Conservation (phyloP, 306 rosid species). For the Cicer judaicum region DNA sequence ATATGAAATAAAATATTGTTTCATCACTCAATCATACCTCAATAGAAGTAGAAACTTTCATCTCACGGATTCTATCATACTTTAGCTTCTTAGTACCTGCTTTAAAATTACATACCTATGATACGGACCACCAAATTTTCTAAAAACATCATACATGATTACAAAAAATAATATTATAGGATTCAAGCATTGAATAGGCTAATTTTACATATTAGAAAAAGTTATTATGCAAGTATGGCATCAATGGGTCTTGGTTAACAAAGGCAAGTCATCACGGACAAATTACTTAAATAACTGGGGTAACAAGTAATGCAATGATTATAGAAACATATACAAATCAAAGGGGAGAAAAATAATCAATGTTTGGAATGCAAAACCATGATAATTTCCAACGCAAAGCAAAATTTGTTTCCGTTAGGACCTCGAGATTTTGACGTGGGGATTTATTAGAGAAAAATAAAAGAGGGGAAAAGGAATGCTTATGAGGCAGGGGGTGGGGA, state of each 20-base stretch:
- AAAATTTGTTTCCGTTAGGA: not conserved
- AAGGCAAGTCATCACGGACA: conserved; percentile 27
- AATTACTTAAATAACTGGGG: conserved; percentile 6
- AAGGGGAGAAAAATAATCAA: conserved; percentile 6
- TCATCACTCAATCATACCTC: conserved; percentile 62
- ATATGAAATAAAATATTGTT: conserved; percentile 29
- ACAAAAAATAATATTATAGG: conserved; percentile 8
- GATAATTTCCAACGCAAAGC: conserved; percentile 14
- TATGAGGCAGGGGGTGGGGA: no score
- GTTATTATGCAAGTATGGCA: not conserved
- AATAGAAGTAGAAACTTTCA: conserved; percentile 91
- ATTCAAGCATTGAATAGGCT: not conserved
- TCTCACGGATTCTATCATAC: conserved; percentile 98
- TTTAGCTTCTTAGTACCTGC: conserved; percentile 96
- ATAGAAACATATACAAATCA: conserved; percentile 32
- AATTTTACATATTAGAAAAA: not conserved
- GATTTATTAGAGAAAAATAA: no score
- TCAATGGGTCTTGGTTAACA: conserved; percentile 9
- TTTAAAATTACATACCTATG: conserved; percentile 45
- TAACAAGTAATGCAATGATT: conserved; percentile 16
- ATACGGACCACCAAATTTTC: not conserved
- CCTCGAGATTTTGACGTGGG: no score
- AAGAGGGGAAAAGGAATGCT: no score
- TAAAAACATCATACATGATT: not conserved
- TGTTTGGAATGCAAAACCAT: conserved; percentile 15